These are phyloP conservation scores for Huntiella omanensis DNA, from an alignment of 2,329 filamentous ascomycete species.

Conservation along the genomic window DNA sequence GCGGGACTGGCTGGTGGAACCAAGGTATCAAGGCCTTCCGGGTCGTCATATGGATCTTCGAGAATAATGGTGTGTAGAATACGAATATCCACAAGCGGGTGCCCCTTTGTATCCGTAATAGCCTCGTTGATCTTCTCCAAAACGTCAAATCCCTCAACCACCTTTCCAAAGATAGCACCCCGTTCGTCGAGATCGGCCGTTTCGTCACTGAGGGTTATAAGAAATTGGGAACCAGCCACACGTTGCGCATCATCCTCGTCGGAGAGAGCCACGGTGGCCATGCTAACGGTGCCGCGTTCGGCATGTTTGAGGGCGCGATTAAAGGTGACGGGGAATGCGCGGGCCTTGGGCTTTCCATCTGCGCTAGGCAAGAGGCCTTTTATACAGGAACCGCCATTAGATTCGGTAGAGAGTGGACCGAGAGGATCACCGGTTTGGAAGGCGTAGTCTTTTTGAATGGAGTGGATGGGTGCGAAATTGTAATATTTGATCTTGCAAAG, in stretches of 20 bases:
- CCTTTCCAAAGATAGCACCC: conserved; percentile 85
- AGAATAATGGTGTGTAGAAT: conserved; percentile 84
- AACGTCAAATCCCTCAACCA: conserved; percentile 88
- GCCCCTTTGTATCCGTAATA: conserved; percentile 69
- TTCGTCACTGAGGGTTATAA: conserved; percentile 76
- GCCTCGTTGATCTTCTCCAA: conserved; percentile 84
- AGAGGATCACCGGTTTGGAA: conserved; percentile 93
- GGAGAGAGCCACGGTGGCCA: conserved; percentile 80
- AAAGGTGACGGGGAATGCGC: conserved; percentile 69
- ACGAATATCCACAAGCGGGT: conserved; percentile 83
- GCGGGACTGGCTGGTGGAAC: conserved; percentile 60
- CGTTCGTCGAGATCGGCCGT: conserved; percentile 84
- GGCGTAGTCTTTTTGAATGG: conserved; percentile 84
- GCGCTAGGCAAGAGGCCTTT: conserved; percentile 62
- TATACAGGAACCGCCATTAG: conserved; percentile 83
- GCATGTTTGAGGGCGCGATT: conserved; percentile 74
- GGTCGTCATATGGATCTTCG: conserved; percentile 83
- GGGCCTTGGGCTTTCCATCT: conserved; percentile 32
- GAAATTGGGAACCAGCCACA: conserved; percentile 78
- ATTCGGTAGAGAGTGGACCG: conserved; percentile 63
- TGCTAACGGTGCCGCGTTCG: conserved; percentile 84
- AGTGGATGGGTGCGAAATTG: conserved; percentile 88
- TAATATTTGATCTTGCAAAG: conserved; percentile 99
- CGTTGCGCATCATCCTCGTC: conserved; percentile 60
- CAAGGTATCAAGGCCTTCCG: conserved; percentile 35